Evolutionary conservation across 139 green algal genomes (phyloP).

Genomic region (Haematococcus sp.): DNA sequence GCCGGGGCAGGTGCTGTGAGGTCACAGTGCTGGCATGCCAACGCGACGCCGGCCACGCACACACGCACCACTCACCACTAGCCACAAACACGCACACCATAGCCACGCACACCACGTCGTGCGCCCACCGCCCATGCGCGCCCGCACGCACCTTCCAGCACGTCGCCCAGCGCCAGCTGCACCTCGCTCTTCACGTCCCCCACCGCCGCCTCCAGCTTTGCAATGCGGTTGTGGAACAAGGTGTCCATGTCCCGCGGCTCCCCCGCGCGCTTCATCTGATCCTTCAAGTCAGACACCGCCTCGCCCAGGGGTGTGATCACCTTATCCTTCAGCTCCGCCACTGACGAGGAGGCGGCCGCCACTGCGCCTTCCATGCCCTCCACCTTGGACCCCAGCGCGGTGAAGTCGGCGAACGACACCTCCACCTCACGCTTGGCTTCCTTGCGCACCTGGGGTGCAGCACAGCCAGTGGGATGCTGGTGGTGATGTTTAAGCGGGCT

Average conservation of each 20-base stretch:
- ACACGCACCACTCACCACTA: too few relatives aligned
- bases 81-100: too few relatives aligned
- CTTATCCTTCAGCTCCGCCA: slow-evolving; percentile 10
- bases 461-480: too few relatives aligned
- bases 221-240: slow-evolving; percentile 40
- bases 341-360: background rate
- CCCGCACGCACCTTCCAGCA: slow-evolving; percentile 28
- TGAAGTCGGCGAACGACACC: slow-evolving; percentile 39
- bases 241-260: slow-evolving; percentile 44
- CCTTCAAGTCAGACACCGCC: slow-evolving; percentile 18
- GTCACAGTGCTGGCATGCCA: too few relatives aligned
- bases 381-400: slow-evolving; percentile 15
- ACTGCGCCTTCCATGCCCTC: slow-evolving; percentile 6
- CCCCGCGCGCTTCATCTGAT: slow-evolving; percentile 12
- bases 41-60: too few relatives aligned
- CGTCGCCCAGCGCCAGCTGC: slow-evolving; percentile 11
- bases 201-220: slow-evolving; percentile 25
- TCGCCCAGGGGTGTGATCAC: slow-evolving; percentile 10
- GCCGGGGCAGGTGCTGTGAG: too few relatives aligned
- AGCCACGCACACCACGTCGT: too few relatives aligned
- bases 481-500: too few relatives aligned
- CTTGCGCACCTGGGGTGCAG: background rate
- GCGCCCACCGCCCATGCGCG: too few relatives aligned
- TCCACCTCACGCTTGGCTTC: slow-evolving; percentile 16
- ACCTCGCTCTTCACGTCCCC: slow-evolving; percentile 19